Evolutionary conservation across 768 basidiomycete genomes (phyloP), one percentile per base, ranked within the genome.

Genomic region (Psilocybe sp.): DNA sequence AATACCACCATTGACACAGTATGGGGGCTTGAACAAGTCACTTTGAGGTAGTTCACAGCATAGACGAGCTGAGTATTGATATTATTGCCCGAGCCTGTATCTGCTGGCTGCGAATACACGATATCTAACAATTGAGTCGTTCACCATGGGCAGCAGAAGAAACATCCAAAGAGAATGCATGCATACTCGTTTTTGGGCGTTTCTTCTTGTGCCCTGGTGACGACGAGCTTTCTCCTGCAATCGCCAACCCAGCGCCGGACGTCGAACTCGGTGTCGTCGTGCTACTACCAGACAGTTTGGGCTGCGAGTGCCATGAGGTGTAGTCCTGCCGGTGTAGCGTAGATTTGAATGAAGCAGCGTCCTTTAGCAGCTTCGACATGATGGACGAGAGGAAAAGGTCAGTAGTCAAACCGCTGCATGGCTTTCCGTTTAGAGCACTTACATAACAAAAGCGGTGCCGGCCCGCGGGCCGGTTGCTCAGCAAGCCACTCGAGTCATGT

Each of bases 11-110:
- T 32, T 18, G 2, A 23, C 3, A 16, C 11, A 15, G 16, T n/a
- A 11, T 13, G 14, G 8, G 33, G 15, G 13, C 35, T 12, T 28
- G 9, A 12, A 50, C 23, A 40, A 11, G 20, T 38, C 60, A 88
- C 89, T 74, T 89, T 94, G 52, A 95, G 79, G 66, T 86, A 78
- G 55, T 84, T 83, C 19, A 95, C 84, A 5, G 87, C 87, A 61
- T 91, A 92, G 2, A 92, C 83, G 28, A 95, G 76, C 65, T 93
- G 91, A 0, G 92, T 95, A 59, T 91, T 91, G 51, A 89, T 75
- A 72, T 95, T 89, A 46, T 70, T 78, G 9, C 90, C 90, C 13
- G 84, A 81, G 5, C 88, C 88, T 1, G 87, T 90, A 62, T 92
- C 84, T n/a, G 85, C 85, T 13, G 92, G 90, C 65, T 94, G 92